Conservation (phyloP, 78 protist species). For the Emiliania huxleyi region DNA sequence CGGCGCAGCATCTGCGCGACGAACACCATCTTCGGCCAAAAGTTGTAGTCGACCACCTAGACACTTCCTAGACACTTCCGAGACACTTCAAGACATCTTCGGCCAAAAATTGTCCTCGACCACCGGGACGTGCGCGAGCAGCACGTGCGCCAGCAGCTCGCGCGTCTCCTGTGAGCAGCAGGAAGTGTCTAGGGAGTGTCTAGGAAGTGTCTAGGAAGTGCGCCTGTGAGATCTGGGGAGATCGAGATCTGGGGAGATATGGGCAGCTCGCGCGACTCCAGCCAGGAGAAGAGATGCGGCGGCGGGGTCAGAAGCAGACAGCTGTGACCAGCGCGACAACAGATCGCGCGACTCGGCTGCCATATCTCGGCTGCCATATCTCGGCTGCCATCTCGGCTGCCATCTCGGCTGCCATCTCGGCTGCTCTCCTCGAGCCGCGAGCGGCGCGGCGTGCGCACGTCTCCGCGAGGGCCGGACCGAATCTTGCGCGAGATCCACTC, state of each 20-base stretch:
- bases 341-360: too few species aligned
- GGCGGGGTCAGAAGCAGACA: background rate
- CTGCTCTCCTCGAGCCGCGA: background rate
- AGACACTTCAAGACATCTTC: too few species aligned
- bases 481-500: constrained; percentile 66
- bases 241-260: too few species aligned
- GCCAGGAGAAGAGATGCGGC: background rate
- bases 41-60: constrained; percentile 45
- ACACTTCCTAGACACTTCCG: too few species aligned
- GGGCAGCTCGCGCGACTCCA: background rate
- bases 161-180: too few species aligned
- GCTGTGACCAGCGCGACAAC: too few species aligned
- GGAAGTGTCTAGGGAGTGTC: too few species aligned
- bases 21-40: constrained; percentile 25
- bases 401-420: too few species aligned
- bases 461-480: background rate
- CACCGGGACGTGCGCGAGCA: constrained; percentile 92
- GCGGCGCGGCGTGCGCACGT: background rate
- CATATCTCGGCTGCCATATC: too few species aligned
- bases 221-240: too few species aligned
- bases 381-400: too few species aligned
- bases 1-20: constrained; percentile 26
- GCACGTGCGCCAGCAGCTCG: constrained; percentile 81
- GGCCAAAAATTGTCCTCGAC: constrained; percentile 33
- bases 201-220: too few species aligned